Conservation (phyloP, 768 basidiomycete species). For the Hygrocybe coccinea region DNA sequence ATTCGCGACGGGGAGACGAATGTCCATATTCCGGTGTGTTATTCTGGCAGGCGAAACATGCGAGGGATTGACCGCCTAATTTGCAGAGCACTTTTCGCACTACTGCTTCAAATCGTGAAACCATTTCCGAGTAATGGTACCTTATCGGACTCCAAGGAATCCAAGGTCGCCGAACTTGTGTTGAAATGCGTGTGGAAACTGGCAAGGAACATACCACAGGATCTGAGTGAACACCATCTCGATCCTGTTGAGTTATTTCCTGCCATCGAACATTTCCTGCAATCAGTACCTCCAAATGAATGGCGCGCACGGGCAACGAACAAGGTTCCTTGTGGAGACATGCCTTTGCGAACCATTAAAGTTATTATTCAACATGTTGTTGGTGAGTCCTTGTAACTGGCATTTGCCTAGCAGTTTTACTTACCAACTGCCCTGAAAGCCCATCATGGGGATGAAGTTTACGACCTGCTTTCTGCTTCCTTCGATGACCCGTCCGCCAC, state of each 20-base stretch:
- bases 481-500: slow-evolving; percentile 98
- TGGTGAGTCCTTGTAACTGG: slow-evolving; percentile 50
- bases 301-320: slow-evolving; percentile 91
- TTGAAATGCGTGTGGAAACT: slow-evolving; percentile 98
- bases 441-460: slow-evolving; percentile 83
- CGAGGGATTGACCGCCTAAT: slow-evolving; percentile 8
- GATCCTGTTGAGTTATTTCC: slow-evolving; percentile 87
- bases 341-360: slow-evolving; percentile 97
- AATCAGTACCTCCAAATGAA: slow-evolving; percentile 90
- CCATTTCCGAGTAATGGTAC: slow-evolving; percentile 77
- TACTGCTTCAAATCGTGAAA: slow-evolving; percentile 78
- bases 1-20: slow-evolving; percentile 84
- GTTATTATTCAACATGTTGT: slow-evolving; percentile 97
- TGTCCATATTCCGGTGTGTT: slow-evolving; percentile 81
- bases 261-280: slow-evolving; percentile 90
- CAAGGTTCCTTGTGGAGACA: slow-evolving; percentile 91
- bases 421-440: slow-evolving; percentile 39
- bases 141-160: slow-evolving; percentile 68
- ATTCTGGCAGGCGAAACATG: not conserved
- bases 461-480: slow-evolving; percentile 82
- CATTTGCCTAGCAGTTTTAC: slow-evolving; percentile 1
- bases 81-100: slow-evolving; percentile 66
- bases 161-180: slow-evolving; percentile 87
- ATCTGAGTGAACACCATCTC: slow-evolving; percentile 71
- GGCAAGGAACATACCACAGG: slow-evolving; percentile 89